Base-by-base conservation (phyloP, 805 yeast genomes). In the Blastobotrys mokoenaii region DNA sequence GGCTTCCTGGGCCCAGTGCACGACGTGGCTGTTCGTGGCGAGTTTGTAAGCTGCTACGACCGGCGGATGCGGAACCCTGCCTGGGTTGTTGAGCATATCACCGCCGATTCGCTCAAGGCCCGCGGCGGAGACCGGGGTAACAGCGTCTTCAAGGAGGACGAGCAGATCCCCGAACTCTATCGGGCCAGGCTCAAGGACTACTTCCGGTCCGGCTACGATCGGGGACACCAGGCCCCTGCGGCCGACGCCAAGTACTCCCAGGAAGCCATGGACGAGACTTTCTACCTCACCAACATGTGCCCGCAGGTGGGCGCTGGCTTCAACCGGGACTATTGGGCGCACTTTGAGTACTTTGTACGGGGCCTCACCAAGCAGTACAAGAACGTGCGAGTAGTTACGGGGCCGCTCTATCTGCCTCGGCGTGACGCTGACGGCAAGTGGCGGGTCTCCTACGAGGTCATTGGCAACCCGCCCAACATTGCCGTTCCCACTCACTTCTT, bases 281-380 rank as follows among this genome's bases (percentile, higher is more conserved):
- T 93, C 59, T 77, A 70, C 51, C 68, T 93, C 55, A 82, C 95
- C 4, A 93, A 93, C 64, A 90, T 93, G 73, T 77, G 94, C 6
- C 98, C 98, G 1, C 98, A 93, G 63, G 96, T 93, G 2, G 98
- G 98, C 2, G 95, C 83, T 3, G 98, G 98, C 0, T 93, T 93
- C 69, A 93, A 93, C 66, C 74, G 98, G 56, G 97, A 93, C 62
- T 84, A 93, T 62, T 93, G 98, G 98, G 95, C 97, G 0, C 96
- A 88, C 62, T 78, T 93, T 48, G 98, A 93, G 64, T 84, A 84
- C 57, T 93, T 93, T 61, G 78, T 82, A 39, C 73, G 98, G 51
- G 72, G 85, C 45, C 72, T 90, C 51, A 84, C 95, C 3, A 69
- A 71, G 43, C 69, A 71, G 43, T 93, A 84, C 63, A 75, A 74